Percentiles rank a stretch among this genome's conserved stretches.
Evolutionary conservation across 148 eudicot species (phyloP).

Genomic region (Linanthus parryae): DNA sequence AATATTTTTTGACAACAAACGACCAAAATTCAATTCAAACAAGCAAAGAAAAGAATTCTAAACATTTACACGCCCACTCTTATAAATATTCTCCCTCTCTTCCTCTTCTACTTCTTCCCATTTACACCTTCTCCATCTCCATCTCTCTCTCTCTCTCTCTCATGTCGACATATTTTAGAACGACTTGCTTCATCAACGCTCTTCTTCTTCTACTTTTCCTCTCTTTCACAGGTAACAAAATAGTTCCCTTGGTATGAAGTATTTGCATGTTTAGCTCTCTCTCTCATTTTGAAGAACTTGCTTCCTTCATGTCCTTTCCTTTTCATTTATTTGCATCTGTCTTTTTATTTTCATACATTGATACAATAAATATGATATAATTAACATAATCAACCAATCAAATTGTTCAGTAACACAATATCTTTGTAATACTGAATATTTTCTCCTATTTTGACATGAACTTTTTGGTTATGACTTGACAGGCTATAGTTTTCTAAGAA

Average conservation of each 20-base stretch:
- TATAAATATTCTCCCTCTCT: constrained; percentile 1
- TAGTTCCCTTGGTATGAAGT: too few relatives aligned
- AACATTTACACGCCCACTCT: background rate
- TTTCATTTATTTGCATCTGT: too few relatives aligned
- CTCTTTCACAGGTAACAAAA: constrained; percentile 24
- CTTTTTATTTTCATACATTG: background rate
- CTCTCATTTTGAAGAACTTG: constrained; percentile 26
- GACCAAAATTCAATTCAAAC: too few relatives aligned
- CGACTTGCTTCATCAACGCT: constrained; percentile 8
- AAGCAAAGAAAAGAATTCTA: constrained; percentile 42
- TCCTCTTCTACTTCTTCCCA: constrained; percentile 1
- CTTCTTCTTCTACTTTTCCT: constrained; percentile 19
- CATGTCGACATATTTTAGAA: constrained; percentile 16
- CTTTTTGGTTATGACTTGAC: background rate
- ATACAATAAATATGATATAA: too few relatives aligned
- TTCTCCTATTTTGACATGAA: background rate
- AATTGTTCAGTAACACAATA: background rate
- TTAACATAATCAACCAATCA: too few relatives aligned
- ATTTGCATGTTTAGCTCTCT: too few relatives aligned
- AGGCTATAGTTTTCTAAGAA: constrained; percentile 6
- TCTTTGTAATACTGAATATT: background rate
- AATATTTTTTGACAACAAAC: too few relatives aligned
- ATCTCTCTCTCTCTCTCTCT: constrained; percentile 15
- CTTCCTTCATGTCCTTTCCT: too few relatives aligned
- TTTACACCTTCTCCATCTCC: constrained; percentile 13